Evolutionary conservation across 176 grass and related monocot species (phyloP), one percentile per base, ranked within the genome.

Genomic region (Rhipidocladum racemiflorum): DNA sequence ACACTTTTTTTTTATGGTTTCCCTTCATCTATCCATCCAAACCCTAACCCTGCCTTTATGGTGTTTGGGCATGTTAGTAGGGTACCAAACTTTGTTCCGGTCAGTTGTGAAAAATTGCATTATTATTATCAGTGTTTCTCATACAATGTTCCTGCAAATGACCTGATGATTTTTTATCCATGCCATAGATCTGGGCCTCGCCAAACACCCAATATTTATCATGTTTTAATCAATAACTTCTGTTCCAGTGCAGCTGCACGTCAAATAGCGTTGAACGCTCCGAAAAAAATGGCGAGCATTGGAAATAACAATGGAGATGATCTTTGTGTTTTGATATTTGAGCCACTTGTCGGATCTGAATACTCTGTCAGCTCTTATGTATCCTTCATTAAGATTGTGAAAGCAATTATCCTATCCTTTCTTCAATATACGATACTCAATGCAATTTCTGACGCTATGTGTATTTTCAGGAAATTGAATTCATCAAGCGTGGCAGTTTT

Each of bases 221-320:
- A 36, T 89, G 30, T 76, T 65, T 36, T 90, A 85, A 88, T 86
- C 20, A 24, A 69, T 38, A 27, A 29, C 10, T 48, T 83, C 17
- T 71, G 29, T 89, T 93, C 80, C 91, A 97, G 94, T 92, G 65
- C 91, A 94, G 94, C 89, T 90, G 94, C 91, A 59, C 86, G 85
- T 55, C 89, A 92, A 74, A 86, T 94, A 66, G 90, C 89, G 50
- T 81, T 97, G 75, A 91, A 83, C 61, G 68, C 91, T 49, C 69
- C 61, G 23, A 89, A 88, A 85, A 91, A 72, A 27, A 77, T 13
- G 9, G 66, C 54, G 43, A 77, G 62, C 23, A 46, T 27, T n/a
- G 88, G 63, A 68, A 71, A 84, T 53, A 89, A 76, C 21, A 50
- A 76, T 67, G 89, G 85, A 61, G 82, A 85, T 75, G 76, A 75